These are phyloP conservation scores for Leishmania gerbilli DNA, from an alignment of 208 protist genomes.

Conservation along the genomic window DNA sequence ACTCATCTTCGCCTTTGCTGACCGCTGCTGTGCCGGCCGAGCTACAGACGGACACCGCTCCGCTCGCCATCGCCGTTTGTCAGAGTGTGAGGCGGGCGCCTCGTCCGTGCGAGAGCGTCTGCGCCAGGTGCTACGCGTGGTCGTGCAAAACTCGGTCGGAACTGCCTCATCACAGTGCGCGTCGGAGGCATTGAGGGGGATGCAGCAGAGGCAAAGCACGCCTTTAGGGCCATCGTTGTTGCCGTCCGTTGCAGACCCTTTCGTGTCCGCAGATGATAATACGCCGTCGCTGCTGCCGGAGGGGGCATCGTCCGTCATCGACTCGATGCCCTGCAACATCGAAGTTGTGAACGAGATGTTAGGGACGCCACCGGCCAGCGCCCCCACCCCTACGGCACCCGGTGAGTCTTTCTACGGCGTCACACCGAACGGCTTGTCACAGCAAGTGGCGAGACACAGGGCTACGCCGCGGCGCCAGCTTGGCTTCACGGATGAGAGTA, in stretches of 20 bases:
- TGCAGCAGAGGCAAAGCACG: background rate
- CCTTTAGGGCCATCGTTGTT: background rate
- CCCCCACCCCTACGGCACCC: background rate
- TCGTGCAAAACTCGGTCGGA: slow-evolving; percentile 8
- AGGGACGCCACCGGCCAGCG: background rate
- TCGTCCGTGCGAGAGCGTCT: slow-evolving; percentile 37
- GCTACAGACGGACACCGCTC: background rate
- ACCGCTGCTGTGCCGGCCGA: slow-evolving; percentile 32
- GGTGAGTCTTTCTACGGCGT: background rate
- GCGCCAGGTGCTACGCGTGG: slow-evolving; percentile 26
- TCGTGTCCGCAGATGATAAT: background rate
- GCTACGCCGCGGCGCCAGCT: slow-evolving; percentile 2
- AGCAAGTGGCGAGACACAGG: background rate
- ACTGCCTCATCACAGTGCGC: background rate
- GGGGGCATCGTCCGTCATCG: background rate
- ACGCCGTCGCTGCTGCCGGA: background rate
- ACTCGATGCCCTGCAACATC: no score
- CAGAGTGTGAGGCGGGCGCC: background rate
- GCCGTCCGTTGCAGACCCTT: background rate
- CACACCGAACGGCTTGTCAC: background rate
- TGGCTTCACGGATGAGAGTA: slow-evolving; percentile 2
- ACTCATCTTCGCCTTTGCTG: slow-evolving; percentile 59
- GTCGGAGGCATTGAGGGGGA: background rate
- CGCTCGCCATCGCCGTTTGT: background rate
- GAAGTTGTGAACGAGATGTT: background rate